Evolutionary conservation across 345 rosid genomes (phyloP), one percentile per base, ranked within the genome.

Genomic region (Moricandia moricandioides): DNA sequence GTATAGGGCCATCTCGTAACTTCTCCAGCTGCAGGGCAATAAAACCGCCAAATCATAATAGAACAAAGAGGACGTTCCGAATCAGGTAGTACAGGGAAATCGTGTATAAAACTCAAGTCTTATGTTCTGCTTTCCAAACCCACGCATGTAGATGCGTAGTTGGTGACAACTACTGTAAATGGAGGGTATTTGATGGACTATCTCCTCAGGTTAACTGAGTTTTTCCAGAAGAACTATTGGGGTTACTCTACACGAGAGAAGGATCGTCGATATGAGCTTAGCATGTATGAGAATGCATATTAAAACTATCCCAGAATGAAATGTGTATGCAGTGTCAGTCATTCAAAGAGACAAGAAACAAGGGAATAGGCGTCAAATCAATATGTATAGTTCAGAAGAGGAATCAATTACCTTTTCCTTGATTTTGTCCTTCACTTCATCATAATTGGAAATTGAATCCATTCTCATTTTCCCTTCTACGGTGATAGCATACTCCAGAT

Each of bases 401-500:
- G 66, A 70, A 24, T 35, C 12, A 27, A 62, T 70, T 82, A 93
- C 98, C 96, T 88, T 94, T 79, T 85, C 82, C 81, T 71, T 69
- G 69, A 94, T 94, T 56, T 84, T 81, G 64, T 82, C 86, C 86
- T 86, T 94, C 82, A 94, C 97, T 71, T 88, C 93, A 73, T 94
- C 87, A 81, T 94, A 94, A 82, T 94, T 91, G 63, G 90, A 83
- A 71, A 94, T 82, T 24, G 88, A 82, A 81, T 88, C 95, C 89
- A 84, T 75, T 60, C 85, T 90, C 97, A 88, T 85, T 85, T 91
- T 91, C 37, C 97, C 96, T 91, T 91, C 98, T 8, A 91, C 98
- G 76, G 75, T 85, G 77, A 94, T 86, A 71, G 98, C 92, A 83
- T 94, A 91, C 82, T 94, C 91, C 83, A 94, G 84, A 86, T 94